phyloP scores from a whole-genome alignment of 2,329 filamentous ascomycete species.

The Trichoderma sp. region DNA sequence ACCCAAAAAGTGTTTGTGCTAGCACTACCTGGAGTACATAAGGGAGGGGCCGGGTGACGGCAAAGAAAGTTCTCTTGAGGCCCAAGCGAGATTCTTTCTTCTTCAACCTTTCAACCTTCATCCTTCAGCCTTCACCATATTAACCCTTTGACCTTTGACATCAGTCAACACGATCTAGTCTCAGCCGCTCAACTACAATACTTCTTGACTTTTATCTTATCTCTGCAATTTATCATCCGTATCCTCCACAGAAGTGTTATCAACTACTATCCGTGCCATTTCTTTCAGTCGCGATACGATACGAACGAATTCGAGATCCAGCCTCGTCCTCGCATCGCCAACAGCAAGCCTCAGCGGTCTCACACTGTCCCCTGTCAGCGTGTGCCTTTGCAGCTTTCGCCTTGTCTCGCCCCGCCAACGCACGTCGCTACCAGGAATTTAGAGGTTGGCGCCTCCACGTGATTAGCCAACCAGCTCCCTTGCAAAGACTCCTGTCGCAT shows the following conservation, averaged over 20 bases:
- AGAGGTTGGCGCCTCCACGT: conserved; percentile 23
- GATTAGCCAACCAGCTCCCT: conserved; percentile 19
- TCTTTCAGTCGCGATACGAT: not conserved
- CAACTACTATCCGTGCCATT: not conserved
- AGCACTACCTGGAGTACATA: not conserved
- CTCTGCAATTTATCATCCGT: not conserved
- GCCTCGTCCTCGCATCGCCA: not conserved
- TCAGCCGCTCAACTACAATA: not conserved
- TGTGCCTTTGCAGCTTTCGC: not conserved
- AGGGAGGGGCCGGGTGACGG: not conserved
- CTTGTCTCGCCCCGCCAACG: conserved; percentile 12
- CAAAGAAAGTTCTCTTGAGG: not conserved
- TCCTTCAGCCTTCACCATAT: not conserved
- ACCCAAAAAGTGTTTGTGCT: not conserved
- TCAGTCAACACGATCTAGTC: not conserved
- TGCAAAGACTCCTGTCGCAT: not conserved
- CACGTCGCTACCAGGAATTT: conserved; percentile 1
- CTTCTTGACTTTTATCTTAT: not conserved
- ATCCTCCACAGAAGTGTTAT: not conserved
- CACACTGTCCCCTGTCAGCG: not conserved
- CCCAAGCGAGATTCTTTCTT: conserved; percentile 9
- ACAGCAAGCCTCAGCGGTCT: not conserved
- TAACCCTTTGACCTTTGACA: not conserved
- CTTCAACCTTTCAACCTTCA: not conserved
- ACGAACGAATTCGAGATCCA: not conserved